These are phyloP conservation scores for Backusella tarrabulga DNA, from an alignment of 192 early-diverging fungal species.

Conservation along the genomic window DNA sequence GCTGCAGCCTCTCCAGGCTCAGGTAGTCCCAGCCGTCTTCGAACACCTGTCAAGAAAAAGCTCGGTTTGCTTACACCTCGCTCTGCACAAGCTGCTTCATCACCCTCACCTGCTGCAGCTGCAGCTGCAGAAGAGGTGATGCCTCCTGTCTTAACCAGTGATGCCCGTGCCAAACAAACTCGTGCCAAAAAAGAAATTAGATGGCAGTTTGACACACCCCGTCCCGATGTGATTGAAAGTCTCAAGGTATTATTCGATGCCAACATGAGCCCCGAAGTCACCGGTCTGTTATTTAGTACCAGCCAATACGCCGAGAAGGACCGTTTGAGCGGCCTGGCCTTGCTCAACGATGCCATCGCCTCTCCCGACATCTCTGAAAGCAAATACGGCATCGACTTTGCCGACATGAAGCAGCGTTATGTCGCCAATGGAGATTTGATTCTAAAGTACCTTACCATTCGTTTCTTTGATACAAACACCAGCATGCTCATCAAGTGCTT, in stretches of 20 bases:
- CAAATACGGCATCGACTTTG: constrained; percentile 36
- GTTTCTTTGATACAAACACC: constrained; percentile 92
- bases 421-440: constrained; percentile 77
- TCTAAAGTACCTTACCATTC: constrained; percentile 84
- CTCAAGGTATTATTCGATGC: constrained; percentile 61
- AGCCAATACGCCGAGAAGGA: constrained; percentile 90
- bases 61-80: constrained; percentile 14
- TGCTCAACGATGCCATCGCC: constrained; percentile 67
- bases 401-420: constrained; percentile 60
- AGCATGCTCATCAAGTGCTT: constrained; percentile 83
- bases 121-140: constrained; percentile 7
- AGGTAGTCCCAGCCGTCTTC: background rate
- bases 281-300: constrained; percentile 65
- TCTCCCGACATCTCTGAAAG: constrained; percentile 34
- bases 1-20: background rate
- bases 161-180: constrained; percentile 64
- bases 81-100: background rate
- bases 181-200: constrained; percentile 72
- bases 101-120: background rate
- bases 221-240: constrained; percentile 60
- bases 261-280: constrained; percentile 60
- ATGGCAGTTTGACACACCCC: constrained; percentile 68
- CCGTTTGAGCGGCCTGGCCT: constrained; percentile 60
- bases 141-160: constrained; percentile 63
- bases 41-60: background rate